Evolutionary conservation across 1,284 basidiomycete species (phyloP).

Genomic region (Pseudomicrostroma phylloplanum): DNA sequence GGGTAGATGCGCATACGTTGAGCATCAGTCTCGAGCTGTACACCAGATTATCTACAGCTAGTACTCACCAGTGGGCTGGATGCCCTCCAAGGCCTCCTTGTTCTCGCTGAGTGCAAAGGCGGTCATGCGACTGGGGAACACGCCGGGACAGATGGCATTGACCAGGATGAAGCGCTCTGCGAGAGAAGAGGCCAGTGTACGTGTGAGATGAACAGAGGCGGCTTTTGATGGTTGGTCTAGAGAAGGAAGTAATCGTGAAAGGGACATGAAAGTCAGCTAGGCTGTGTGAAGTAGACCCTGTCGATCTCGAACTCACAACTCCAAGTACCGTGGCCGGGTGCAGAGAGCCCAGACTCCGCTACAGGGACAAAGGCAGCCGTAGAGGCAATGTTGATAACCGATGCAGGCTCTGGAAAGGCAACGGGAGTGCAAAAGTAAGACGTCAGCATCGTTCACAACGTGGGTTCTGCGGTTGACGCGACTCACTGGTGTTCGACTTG

Average conservation of each 20-base stretch:
- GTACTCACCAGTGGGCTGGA: conserved; percentile 38
- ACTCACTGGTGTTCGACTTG: conserved; percentile 33
- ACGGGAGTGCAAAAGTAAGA: not conserved
- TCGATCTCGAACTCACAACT: conserved; percentile 60
- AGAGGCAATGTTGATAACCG: conserved; percentile 67
- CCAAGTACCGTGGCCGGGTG: conserved; percentile 66
- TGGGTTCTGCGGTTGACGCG: not conserved
- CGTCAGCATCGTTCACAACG: conserved; percentile 4
- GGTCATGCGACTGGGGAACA: conserved; percentile 80
- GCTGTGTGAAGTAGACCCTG: not conserved
- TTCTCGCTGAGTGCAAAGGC: conserved; percentile 63
- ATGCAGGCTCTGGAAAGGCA: conserved; percentile 60
- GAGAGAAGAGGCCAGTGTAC: conserved; percentile 66
- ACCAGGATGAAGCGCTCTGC: conserved; percentile 57
- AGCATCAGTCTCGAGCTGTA: not conserved
- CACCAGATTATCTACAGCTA: not conserved
- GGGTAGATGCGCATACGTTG: not conserved
- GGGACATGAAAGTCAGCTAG: not conserved
- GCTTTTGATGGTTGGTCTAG: conserved; percentile 61
- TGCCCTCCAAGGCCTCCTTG: conserved; percentile 43
- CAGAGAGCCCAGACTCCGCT: conserved; percentile 57
- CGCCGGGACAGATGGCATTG: conserved; percentile 73
- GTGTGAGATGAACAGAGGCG: conserved; percentile 71
- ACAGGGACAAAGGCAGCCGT: conserved; percentile 61
- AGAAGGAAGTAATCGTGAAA: not conserved